Base-by-base conservation (phyloP, 2,329 filamentous ascomycete species). In the Fusarium albosuccineum region DNA sequence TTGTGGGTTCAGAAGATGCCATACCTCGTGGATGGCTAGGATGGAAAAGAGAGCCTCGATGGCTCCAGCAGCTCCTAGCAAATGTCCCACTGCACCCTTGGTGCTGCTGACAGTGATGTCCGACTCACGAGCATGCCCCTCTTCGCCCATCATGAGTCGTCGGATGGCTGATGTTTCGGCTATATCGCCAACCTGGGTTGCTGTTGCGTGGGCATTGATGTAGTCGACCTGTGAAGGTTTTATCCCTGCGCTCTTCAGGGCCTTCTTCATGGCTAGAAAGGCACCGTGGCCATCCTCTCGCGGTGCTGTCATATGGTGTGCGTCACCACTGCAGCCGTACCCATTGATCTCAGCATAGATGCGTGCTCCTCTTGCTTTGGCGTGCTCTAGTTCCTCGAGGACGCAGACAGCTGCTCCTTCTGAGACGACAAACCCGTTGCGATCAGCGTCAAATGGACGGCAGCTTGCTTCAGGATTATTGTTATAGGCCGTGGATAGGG, bases 161-260 rank as follows among this genome's bases (percentile, higher is more conserved):
- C 89, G 90, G 70, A 98, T 95, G 0, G 96, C 96, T 8, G 84
- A 82, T 51, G 95, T 95, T 80, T 99, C 96, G 1, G 96, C 95
- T 22, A 87, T 86, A 80, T 99, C 96, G 1, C 96, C 96, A 3
- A 98, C 85, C 7, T 85, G 78, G 0, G 95, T 99, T 22, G 92
- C 92, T 2, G 96, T 99, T 1, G 95, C 96, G 76, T 99, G 96
- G 1, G 96, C 96, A 74, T 98, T 99, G 75, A 99, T 87, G 77
- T 99, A 99, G 77, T 94, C 92, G 5, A 99, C 89, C 40, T 89
- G 81, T 1, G 80, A 79, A 0, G 96, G 94, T 52, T 83, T 83
- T 37, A 97, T 74, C 1, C 84, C 80, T 0, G 94, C 93, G 74
- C 92, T 87, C 71, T 85, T 89, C 61, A 99, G 80, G 1, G 95